Base-by-base conservation (phyloP, 768 basidiomycete genomes). In the Brasilioporus rufonigricans region DNA sequence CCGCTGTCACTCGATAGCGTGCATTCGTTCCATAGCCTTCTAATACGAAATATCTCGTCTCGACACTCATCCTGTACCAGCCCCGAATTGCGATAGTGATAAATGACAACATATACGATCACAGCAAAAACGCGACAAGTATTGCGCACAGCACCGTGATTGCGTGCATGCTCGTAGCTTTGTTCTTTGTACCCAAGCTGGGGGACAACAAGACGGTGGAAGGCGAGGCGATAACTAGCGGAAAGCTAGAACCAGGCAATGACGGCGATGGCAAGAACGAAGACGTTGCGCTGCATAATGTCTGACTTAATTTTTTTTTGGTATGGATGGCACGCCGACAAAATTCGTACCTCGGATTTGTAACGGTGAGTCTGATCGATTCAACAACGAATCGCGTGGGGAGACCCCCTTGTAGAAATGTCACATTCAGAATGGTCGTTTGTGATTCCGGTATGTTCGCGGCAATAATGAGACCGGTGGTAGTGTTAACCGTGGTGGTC, bases 351-450 rank as follows among this genome's bases (percentile, higher is more conserved):
- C 70, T 69, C 27, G 68, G 60, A 45, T 73, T 70, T 4, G 69
- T 44, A 9, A 78, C 77, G 11, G 69, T 68, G 52, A 80, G 61
- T 1, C 63, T 65, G 21, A 80, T 71, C 8, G 58, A 62, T 24
- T 70, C 70, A 24, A 80, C 66, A 52, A 76, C 76, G 38, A 80
- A 66, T 45, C 64, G 70, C 9, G 74, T 54, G 33, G 65, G 61
- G 27, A 52, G 44, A 21, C 59, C 44, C 6, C 48, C 64, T 16
- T 65, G 66, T 6, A 76, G 46, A 55, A 73, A 78, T 1, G 76
- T 78, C 52, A 83, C 55, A 8, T 72, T 70, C 0, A 84, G 63
- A 0, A 73, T 76, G 0, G 79, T 78, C 16, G 70, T 69, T n/a
- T 72, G 70, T 10, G 71, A 62, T 55, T 75, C 74, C 0, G 65